phyloP scores from a whole-genome alignment of 805 yeast genomes.

The Debaryomyces castellii region DNA sequence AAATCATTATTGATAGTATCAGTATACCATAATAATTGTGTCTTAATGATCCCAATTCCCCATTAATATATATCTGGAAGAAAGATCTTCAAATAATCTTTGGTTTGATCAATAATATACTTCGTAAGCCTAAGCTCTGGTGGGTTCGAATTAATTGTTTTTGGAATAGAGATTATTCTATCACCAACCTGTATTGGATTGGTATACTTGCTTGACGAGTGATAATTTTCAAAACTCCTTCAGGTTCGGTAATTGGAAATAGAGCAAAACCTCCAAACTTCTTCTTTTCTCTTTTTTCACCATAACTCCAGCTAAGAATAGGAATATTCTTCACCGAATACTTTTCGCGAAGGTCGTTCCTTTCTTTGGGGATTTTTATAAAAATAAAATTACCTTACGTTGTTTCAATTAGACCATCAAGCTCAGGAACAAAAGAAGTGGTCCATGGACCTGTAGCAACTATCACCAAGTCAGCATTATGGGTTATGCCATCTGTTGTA shows the following conservation, averaged over 20 bases:
- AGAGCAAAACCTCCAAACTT: conserved; percentile 28
- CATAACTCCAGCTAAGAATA: conserved; percentile 32
- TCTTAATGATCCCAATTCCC: neutral
- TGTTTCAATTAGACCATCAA: conserved; percentile 34
- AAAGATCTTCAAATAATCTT: conserved; percentile 9
- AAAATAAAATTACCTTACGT: too few relatives aligned
- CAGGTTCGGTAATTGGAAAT: conserved; percentile 34
- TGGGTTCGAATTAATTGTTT: conserved; percentile 9
- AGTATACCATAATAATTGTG: conserved; percentile 28
- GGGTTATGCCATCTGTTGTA: conserved; percentile 23
- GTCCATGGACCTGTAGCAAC: conserved; percentile 31
- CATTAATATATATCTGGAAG: conserved; percentile 13
- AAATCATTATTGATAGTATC: conserved; percentile 31
- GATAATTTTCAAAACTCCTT: conserved; percentile 35
- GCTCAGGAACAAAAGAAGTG: conserved; percentile 26
- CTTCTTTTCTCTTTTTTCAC: conserved; percentile 16
- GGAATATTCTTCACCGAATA: conserved; percentile 33
- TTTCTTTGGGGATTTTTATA: conserved; percentile 35
- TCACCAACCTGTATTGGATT: conserved; percentile 22
- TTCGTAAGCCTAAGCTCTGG: conserved; percentile 13
- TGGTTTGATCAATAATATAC: conserved; percentile 12
- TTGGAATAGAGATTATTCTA: conserved; percentile 27
- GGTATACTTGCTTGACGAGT: conserved; percentile 32
- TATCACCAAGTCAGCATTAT: conserved; percentile 21
- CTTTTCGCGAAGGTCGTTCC: conserved; percentile 24